Base-by-base conservation (phyloP, 805 yeast genomes). In the Candida patagonica region DNA sequence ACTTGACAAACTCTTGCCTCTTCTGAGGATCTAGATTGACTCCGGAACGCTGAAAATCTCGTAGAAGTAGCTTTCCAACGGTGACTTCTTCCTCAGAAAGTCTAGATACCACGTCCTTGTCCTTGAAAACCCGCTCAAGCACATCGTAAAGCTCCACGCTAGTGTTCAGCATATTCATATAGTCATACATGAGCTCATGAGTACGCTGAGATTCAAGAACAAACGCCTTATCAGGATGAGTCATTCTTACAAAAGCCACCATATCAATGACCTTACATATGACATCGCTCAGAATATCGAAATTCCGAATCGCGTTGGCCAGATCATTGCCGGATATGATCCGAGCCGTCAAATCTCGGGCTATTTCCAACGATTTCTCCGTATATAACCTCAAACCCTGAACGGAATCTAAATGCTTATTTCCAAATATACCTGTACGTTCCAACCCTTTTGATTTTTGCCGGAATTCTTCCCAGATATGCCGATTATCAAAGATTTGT, bases 201-300 rank as follows among this genome's bases (percentile, higher is more conserved):
- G 92, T 81, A 32, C 73, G 70, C 54, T 89, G 95, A 1, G 98
- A 95, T 1, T 87, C 88, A 29, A 68, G 68, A 8, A 81, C 69
- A 70, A 84, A 86, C 13, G 65, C 60, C 37, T 65, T 65, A 47
- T 78, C 73, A 1, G 97, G 96, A 56, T 89, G 97, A 1, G 80
- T 78, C 19, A 86, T 87, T 35, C 97, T 66, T 22, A 92, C 76
- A 62, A 89, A 89, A 51, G 88, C 97, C 26, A 95, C 89, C 37
- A 89, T 71, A 60, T 92, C 98, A 30, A 92, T 88, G 5, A 86
- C 96, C 42, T 95, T 74, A 56, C 98, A 92, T 23, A 92, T 61
- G 22, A 81, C 73, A 55, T 92, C 97, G 53, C 95, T 82, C 29
- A 92, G 62, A 48, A 86, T 75, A 56, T 92, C 98, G 47, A 92